Conservation (phyloP, 2,329 filamentous ascomycete species). For the Paecilomyces sp. region DNA sequence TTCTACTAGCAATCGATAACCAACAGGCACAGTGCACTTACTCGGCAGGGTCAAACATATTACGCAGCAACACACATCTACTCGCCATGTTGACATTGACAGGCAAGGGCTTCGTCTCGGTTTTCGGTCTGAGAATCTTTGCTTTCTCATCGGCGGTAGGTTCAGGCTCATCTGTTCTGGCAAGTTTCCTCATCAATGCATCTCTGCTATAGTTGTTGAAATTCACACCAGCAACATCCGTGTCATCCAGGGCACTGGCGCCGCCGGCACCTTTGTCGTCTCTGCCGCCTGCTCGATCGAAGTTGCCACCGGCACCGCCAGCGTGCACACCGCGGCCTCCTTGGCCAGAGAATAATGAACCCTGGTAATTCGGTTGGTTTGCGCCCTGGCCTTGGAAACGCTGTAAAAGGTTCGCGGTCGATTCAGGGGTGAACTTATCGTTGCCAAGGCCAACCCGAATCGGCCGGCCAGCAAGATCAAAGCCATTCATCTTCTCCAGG, state of each 20-base stretch:
- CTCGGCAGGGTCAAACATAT: constrained; percentile 91
- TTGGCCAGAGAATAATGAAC: constrained; percentile 83
- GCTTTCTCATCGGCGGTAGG: constrained; percentile 56
- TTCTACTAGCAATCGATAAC: not conserved
- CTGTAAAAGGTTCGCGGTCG: constrained; percentile 84
- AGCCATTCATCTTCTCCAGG: constrained; percentile 98
- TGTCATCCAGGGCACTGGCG: constrained; percentile 92
- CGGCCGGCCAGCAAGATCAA: constrained; percentile 92
- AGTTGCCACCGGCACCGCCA: constrained; percentile 62
- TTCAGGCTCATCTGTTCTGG: constrained; percentile 80
- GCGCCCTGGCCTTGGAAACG: constrained; percentile 74
- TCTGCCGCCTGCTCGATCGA: constrained; percentile 82
- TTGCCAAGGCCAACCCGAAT: constrained; percentile 99
- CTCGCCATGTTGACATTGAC: constrained; percentile 88
- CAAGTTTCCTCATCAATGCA: constrained; percentile 96
- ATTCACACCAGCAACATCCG: constrained; percentile 95
- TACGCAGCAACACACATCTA: constrained; percentile 86
- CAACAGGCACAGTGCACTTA: constrained; percentile 46
- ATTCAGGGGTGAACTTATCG: constrained; percentile 99
- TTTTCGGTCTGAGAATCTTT: constrained; percentile 69
- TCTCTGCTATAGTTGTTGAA: constrained; percentile 99
- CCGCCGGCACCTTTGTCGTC: constrained; percentile 83
- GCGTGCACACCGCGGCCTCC: constrained; percentile 80
- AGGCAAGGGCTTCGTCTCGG: constrained; percentile 68
- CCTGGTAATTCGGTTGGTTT: constrained; percentile 66